Base-by-base conservation (phyloP, 1,139 yeast species). In the Wickerhamomyces sp. region DNA sequence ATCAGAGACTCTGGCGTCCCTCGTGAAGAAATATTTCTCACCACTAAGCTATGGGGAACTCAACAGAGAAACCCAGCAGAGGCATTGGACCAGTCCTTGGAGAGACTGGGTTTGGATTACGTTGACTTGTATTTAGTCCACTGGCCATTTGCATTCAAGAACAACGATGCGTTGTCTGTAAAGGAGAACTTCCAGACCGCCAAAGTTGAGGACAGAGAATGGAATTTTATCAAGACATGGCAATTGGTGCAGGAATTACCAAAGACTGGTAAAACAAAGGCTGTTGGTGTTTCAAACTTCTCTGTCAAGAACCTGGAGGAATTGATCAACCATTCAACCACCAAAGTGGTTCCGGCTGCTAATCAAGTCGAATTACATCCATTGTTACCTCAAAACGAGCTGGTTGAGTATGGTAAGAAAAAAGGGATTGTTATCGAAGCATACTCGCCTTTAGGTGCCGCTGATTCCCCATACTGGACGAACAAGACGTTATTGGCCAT, bases 261-360 rank as follows among this genome's bases (percentile, higher is more conserved):
- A 49, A 60, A 60, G 32, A 64, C 79, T 37, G 82, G 80, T 33
- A 78, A 81, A 63, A 66, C 76, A 36, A 78, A 70, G 59, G 75
- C 92, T 31, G 72, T 87, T 54, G 96, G 96, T 56, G 87, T 87
- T 34, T 83, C 90, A 39, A 87, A 87, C 67, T 81, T 78, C 62
- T 76, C 87, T 15, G 61, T 72, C 29, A 65, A 66, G 30, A 68
- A 74, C 48, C 60, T 86, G 42, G 65, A 76, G 49, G 68, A 64
- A 28, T 67, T 86, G 41, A 65, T 82, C 45, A 64, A 64, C 26
- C 69, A 73, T 37, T 72, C 74, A 35, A 74, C 68, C 26, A 69
- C 68, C 35, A 75, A 65, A 39, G 61, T 81, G 28, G 68, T 68
- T 15, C 96, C 95, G 21, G 89, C 78, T 27, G 79, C 68, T 38